Conservation (phyloP, 352 stramenopile genomes). For the Sclerospora graminicola region DNA sequence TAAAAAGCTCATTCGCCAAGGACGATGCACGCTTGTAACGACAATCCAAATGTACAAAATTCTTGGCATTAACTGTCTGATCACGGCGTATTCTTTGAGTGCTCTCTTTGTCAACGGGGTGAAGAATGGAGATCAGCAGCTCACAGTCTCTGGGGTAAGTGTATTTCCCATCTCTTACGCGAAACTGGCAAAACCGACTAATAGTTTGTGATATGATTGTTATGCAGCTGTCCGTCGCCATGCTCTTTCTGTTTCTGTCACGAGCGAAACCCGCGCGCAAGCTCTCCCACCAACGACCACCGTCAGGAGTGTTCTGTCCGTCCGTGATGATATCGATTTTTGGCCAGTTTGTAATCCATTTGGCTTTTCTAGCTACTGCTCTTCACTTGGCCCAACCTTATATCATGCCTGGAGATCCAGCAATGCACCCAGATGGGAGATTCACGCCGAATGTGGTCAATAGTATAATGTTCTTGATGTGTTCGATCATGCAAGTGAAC, state of each 20-base stretch:
- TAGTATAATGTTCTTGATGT: constrained; percentile 97
- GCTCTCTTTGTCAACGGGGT: constrained; percentile 97
- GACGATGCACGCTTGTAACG: constrained; percentile 96
- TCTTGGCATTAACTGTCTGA: constrained; percentile 96
- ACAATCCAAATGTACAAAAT: constrained; percentile 99
- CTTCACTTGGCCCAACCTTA: constrained; percentile 86
- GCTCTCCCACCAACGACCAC: constrained; percentile 89
- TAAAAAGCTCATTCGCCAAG: constrained; percentile 95
- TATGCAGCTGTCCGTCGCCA: constrained; percentile 63
- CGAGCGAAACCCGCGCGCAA: constrained; percentile 90
- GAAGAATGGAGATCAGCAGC: constrained; percentile 97
- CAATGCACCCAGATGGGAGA: constrained; percentile 70
- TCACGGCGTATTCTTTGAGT: constrained; percentile 96
- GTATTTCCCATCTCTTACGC: not conserved
- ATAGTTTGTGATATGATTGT: constrained; percentile 21
- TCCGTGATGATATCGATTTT: constrained; percentile 90
- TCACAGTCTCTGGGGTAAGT: constrained; percentile 46
- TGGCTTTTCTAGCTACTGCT: constrained; percentile 86
- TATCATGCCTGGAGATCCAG: constrained; percentile 69
- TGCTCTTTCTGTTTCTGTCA: constrained; percentile 39
- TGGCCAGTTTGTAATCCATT: constrained; percentile 95
- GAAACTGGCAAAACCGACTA: not conserved
- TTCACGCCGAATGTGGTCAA: constrained; percentile 99
- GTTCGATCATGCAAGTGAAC: constrained; percentile 89
- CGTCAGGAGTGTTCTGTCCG: constrained; percentile 91